Conservation (phyloP, 805 yeast species). For the Monosporozyma aerobia region DNA sequence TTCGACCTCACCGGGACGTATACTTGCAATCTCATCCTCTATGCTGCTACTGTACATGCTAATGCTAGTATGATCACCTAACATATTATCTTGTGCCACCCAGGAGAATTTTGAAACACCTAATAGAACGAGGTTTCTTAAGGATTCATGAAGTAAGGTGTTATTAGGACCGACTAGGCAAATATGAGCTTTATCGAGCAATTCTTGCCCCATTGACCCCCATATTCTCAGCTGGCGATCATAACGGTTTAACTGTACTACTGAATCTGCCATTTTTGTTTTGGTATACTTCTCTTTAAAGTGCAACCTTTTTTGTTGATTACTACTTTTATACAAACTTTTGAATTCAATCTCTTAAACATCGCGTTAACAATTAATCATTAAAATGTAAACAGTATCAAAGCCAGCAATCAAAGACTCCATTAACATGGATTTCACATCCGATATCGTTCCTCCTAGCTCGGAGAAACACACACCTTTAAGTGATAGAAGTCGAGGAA, state of each 20-base stretch:
- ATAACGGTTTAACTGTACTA: conserved; percentile 38
- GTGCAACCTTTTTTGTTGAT: not conserved
- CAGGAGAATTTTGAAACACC: conserved; percentile 49
- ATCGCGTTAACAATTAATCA: not conserved
- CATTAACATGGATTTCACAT: conserved; percentile 19
- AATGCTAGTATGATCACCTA: not conserved
- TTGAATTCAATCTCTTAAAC: not conserved
- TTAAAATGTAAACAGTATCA: not conserved
- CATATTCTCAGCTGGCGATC: conserved; percentile 86
- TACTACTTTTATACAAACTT: not conserved
- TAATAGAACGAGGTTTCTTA: conserved; percentile 73
- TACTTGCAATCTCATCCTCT: not conserved
- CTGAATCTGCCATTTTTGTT: not conserved
- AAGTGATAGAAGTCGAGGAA: not conserved
- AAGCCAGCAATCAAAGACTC: too few species aligned
- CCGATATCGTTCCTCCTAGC: conserved; percentile 8
- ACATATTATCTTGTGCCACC: conserved; percentile 18
- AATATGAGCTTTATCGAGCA: conserved; percentile 47
- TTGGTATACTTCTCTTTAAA: not conserved
- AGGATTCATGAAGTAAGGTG: conserved; percentile 52
- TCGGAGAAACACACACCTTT: conserved; percentile 3
- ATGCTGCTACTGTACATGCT: not conserved
- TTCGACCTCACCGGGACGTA: not conserved
- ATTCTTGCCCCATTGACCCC: conserved; percentile 68
- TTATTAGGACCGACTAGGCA: conserved; percentile 49